Percentiles rank a stretch among this genome's conserved stretches.
These are phyloP conservation scores for Rhodomyrtus psidioides DNA, from an alignment of 441 rosid genomes.

Conservation along the genomic window DNA sequence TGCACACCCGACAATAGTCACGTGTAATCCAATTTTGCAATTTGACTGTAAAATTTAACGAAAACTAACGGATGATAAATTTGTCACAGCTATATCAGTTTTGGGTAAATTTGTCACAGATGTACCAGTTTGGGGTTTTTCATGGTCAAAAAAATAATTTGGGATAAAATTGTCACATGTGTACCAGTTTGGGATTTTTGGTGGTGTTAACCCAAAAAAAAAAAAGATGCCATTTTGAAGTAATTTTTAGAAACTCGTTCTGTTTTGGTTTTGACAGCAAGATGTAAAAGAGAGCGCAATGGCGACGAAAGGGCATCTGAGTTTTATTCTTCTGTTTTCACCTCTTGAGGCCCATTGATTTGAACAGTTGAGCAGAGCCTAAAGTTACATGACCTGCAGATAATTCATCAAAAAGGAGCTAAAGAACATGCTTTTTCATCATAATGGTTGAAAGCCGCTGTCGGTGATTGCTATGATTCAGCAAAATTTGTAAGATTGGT, in stretches of 20 bases:
- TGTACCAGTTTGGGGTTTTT: too few relatives aligned
- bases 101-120: too few relatives aligned
- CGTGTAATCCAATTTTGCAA: too few relatives aligned
- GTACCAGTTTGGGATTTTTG: too few relatives aligned
- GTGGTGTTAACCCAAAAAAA: too few relatives aligned
- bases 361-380: neutral
- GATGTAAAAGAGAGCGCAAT: neutral
- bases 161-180: too few relatives aligned
- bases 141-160: too few relatives aligned
- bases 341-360: neutral
- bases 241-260: neutral
- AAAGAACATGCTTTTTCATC: neutral
- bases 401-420: neutral
- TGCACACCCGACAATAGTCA: too few relatives aligned
- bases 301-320: neutral
- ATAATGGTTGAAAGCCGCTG: neutral
- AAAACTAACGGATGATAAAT: too few relatives aligned
- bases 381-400: neutral
- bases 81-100: too few relatives aligned
- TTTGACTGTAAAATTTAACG: too few relatives aligned
- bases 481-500: neutral
- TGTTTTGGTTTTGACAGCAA: neutral
- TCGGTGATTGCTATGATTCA: neutral
- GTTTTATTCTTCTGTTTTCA: neutral
- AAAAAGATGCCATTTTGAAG: neutral